Evolutionary conservation across 352 stramenopile genomes (phyloP).

Genomic region (Salisapilia sapeloensis): DNA sequence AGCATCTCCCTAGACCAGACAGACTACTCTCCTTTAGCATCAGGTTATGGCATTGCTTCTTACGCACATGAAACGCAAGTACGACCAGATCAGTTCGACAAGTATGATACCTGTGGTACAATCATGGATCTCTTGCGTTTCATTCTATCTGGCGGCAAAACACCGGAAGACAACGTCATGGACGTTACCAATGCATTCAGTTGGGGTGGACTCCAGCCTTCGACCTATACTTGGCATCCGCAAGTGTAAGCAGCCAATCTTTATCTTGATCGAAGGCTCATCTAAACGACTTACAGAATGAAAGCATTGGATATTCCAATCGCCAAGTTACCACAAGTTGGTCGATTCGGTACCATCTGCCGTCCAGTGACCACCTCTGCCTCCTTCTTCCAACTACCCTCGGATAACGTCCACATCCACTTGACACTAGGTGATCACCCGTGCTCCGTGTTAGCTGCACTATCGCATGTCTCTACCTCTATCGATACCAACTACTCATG

Average conservation of each 20-base stretch:
- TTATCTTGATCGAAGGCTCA: background rate
- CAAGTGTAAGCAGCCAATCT: slow-evolving; percentile 5
- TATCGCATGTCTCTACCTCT: slow-evolving; percentile 11
- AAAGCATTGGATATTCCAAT: slow-evolving; percentile 33
- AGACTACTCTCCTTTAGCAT: slow-evolving; percentile 14
- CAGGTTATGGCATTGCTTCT: slow-evolving; percentile 53
- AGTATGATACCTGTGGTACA: slow-evolving; percentile 55
- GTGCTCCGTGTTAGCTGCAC: slow-evolving; percentile 41
- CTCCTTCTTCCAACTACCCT: slow-evolving; percentile 11
- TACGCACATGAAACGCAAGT: slow-evolving; percentile 34
- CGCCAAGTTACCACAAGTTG: slow-evolving; percentile 39
- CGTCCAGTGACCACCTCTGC: slow-evolving; percentile 1
- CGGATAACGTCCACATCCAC: slow-evolving; percentile 15
- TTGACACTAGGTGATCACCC: slow-evolving; percentile 69
- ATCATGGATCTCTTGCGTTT: slow-evolving; percentile 71
- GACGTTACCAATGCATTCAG: slow-evolving; percentile 62
- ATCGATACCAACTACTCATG: slow-evolving; percentile 18
- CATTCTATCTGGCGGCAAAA: slow-evolving; percentile 33
- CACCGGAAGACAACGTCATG: slow-evolving; percentile 22
- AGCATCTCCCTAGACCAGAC: slow-evolving; percentile 3
- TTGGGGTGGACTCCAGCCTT: slow-evolving; percentile 43
- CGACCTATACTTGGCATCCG: slow-evolving; percentile 23
- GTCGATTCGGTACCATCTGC: slow-evolving; percentile 29
- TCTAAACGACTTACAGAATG: slow-evolving; percentile 10
- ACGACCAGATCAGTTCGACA: slow-evolving; percentile 11